Conservation (phyloP, 2,329 filamentous ascomycete species). For the Pseudonectria buxi region DNA sequence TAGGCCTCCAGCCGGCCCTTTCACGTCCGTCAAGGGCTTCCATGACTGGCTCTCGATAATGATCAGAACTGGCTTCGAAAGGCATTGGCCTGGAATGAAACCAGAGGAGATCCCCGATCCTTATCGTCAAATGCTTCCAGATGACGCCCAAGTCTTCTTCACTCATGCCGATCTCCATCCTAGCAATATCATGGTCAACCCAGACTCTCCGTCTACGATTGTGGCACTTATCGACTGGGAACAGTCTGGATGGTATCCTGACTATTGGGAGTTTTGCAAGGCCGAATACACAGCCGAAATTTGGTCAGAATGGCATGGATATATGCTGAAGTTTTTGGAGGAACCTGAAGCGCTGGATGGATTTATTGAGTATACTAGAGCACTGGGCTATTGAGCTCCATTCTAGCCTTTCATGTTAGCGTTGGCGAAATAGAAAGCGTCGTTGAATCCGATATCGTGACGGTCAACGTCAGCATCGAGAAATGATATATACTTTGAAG, state of each 20-base stretch:
- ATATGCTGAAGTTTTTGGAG: conserved; percentile 1
- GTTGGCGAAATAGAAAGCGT: too few species aligned
- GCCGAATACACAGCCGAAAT: conserved; percentile 1
- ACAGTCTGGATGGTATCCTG: conserved; percentile 11
- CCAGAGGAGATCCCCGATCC: conserved; percentile 2
- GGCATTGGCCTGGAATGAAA: neutral
- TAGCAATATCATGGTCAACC: conserved; percentile 9
- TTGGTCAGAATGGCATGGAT: neutral
- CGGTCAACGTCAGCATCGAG: too few species aligned
- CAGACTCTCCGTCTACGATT: conserved; percentile 1
- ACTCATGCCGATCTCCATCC: conserved; percentile 12
- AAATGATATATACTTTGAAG: too few species aligned
- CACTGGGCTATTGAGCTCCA: too few species aligned
- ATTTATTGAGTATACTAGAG: too few species aligned
- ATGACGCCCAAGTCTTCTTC: conserved; percentile 4
- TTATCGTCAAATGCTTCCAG: conserved; percentile 1
- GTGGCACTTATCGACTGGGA: conserved; percentile 11
- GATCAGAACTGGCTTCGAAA: neutral
- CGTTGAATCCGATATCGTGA: too few species aligned
- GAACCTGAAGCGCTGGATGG: conserved; percentile 1
- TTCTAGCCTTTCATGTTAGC: too few species aligned
- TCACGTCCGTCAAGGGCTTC: conserved; percentile 3
- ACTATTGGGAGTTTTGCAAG: conserved; percentile 16
- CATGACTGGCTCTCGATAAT: conserved; percentile 10
- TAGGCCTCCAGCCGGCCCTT: conserved; percentile 5